A percentile compares a stretch with the other conserved stretches of the same genome.
These are phyloP conservation scores for Nicotiana rustica DNA, from an alignment of 305 asterid species.

Conservation along the genomic window DNA sequence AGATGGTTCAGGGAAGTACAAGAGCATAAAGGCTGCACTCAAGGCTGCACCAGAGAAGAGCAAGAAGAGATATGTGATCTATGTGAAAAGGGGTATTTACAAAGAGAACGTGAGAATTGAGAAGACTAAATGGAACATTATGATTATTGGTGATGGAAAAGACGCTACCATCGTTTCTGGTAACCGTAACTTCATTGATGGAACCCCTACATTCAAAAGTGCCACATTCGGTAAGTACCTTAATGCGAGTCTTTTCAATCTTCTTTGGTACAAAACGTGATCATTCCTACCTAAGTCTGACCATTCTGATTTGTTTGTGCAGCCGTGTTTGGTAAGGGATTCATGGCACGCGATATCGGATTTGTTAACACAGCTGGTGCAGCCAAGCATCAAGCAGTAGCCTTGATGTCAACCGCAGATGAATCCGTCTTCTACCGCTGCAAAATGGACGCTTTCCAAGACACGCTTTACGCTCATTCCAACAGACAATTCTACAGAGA, in stretches of 20 bases:
- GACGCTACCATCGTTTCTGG: slow-evolving; percentile 69
- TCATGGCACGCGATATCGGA: slow-evolving; percentile 74
- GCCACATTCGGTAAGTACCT: slow-evolving; percentile 77
- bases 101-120: slow-evolving; percentile 72
- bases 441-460: slow-evolving; percentile 71
- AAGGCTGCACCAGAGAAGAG: slow-evolving; percentile 76
- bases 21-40: slow-evolving; percentile 66
- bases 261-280: neutral
- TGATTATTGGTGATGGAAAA: slow-evolving; percentile 83
- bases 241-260: neutral
- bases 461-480: slow-evolving; percentile 77
- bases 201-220: slow-evolving; percentile 74
- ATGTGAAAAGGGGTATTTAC: slow-evolving; percentile 79
- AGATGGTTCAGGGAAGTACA: slow-evolving; percentile 74
- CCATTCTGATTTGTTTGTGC: neutral
- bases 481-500: slow-evolving; percentile 87
- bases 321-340: slow-evolving; percentile 80
- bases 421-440: slow-evolving; percentile 68
- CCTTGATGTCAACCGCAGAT: slow-evolving; percentile 78
- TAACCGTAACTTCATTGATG: slow-evolving; percentile 66
- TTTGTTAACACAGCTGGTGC: slow-evolving; percentile 85
- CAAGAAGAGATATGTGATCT: slow-evolving; percentile 64
- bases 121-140: slow-evolving; percentile 75
- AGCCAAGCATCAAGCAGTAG: slow-evolving; percentile 80
- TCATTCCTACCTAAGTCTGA: too few species aligned